Evolutionary conservation across 495 filamentous ascomycete genomes (phyloP), one percentile per base, ranked within the genome.

Genomic region (Echria macrotheca): DNA sequence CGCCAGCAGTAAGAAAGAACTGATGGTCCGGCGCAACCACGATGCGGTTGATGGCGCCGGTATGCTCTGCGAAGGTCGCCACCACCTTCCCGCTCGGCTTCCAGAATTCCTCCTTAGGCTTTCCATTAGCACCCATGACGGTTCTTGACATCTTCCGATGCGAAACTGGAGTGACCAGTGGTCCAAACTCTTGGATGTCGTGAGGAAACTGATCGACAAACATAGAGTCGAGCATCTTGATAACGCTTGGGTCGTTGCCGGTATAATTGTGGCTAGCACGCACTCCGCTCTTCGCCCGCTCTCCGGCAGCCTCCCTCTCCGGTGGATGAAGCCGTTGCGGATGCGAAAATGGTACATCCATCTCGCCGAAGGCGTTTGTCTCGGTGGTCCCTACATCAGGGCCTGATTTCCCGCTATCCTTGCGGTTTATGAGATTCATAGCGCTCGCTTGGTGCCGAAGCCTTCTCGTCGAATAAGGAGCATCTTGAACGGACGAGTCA

Each of bases 1-100:
- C 90, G 10, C 91, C 90, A 4, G 78, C 93, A 0, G 91, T 97
- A 22, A 93, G 76, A 66, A 99, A 99, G 71, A 99, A 99, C 3
- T 79, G 70, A 64, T 99, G 94, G 64, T 97, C 94, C 6, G 94
- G 88, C 2, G 91, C 82, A 18, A 89, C 76, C 4, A 87, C 74
- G 11, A 97, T 80, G 4, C 91, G 79, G 55, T 87, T 96, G 55
- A 97, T 80, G 17, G 87, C 78, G 2, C 76, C 87, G 11, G 74
- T 81, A 60, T 99, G 94, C 61, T 97, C 94, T 1, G 86, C 82
- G 58, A 96, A 91, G 0, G 85, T 85, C 5, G 89, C 87, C 11
- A 96, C 84, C 14, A 96, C 76, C 43, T 75, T 82, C 10, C 94
- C 90, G 50, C 82, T 81, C 0, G 94, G 94, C 56, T 80, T 83